Percentiles rank a stretch among this genome's conserved stretches.
phyloP scores from a whole-genome alignment of 768 basidiomycete genomes.

The Boletus insuetus region DNA sequence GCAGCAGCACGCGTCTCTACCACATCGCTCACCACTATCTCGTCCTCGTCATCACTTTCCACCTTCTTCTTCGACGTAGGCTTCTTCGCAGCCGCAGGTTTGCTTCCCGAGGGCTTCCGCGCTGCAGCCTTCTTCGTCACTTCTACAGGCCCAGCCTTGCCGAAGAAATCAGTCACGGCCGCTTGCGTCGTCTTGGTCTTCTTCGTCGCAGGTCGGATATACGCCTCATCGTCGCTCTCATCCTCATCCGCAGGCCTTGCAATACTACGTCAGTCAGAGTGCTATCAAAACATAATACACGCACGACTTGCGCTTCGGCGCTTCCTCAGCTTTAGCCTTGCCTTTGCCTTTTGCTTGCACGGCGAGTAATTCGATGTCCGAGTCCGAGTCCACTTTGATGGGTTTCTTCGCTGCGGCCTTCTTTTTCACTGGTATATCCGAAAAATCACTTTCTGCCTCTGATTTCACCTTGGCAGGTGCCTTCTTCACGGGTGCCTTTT shows the following conservation, averaged over 20 bases:
- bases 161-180: constrained; percentile 59
- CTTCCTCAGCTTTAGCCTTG: constrained; percentile 39
- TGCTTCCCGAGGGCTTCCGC: constrained; percentile 57
- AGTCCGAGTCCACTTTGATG: constrained; percentile 36
- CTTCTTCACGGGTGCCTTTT: constrained; percentile 34
- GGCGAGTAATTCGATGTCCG: constrained; percentile 32
- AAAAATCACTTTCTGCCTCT: constrained; percentile 40
- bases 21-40: constrained; percentile 38
- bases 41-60: constrained; percentile 43
- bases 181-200: constrained; percentile 45
- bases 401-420: constrained; percentile 20
- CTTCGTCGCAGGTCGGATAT: constrained; percentile 50
- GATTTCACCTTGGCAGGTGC: constrained; percentile 34
- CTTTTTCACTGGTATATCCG: constrained; percentile 23
- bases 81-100: constrained; percentile 58
- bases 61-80: constrained; percentile 37
- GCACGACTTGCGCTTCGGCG: constrained; percentile 70
- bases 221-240: constrained; percentile 43
- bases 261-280: constrained; percentile 7
- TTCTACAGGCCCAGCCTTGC: constrained; percentile 39
- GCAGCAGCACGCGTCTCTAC: constrained; percentile 40
- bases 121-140: constrained; percentile 38
- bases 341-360: constrained; percentile 39
- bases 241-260: constrained; percentile 33
- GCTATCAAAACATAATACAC: constrained; percentile 12